Conservation (phyloP, 805 yeast genomes). For the Wickerhamomyces chaumierensis region DNA sequence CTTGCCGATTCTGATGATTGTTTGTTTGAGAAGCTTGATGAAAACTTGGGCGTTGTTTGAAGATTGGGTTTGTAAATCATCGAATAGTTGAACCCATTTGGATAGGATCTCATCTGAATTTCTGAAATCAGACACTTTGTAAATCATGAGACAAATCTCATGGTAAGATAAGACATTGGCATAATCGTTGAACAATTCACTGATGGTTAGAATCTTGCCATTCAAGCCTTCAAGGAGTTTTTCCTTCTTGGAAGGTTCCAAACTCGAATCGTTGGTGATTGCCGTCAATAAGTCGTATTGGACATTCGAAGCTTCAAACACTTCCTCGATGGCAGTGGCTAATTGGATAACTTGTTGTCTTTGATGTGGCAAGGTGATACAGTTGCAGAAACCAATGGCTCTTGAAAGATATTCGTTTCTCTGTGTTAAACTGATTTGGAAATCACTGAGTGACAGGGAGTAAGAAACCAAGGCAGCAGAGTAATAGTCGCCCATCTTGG, state of each 20-base stretch:
- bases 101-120: conserved; percentile 72
- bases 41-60: conserved; percentile 7
- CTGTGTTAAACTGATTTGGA: conserved; percentile 53
- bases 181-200: conserved; percentile 74
- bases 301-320: conserved; percentile 75
- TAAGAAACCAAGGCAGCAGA: conserved; percentile 80
- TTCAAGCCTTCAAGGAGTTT: conserved; percentile 45
- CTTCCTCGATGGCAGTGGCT: conserved; percentile 59
- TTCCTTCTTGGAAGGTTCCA: conserved; percentile 35
- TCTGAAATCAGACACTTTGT: conserved; percentile 76
- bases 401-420: conserved; percentile 84
- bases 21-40: conserved; percentile 12
- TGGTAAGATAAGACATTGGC: conserved; percentile 83
- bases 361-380: conserved; percentile 65
- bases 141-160: conserved; percentile 67
- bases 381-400: conserved; percentile 87
- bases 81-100: conserved; percentile 70
- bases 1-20: conserved; percentile 40
- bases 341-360: conserved; percentile 69
- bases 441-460: conserved; percentile 62
- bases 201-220: conserved; percentile 54
- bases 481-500: conserved; percentile 66
- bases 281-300: conserved; percentile 44
- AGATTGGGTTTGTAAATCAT: conserved; percentile 13
- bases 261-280: conserved; percentile 40